These are phyloP conservation scores for Blastobotrys apis DNA, from an alignment of 1,139 yeast species.

Conservation along the genomic window DNA sequence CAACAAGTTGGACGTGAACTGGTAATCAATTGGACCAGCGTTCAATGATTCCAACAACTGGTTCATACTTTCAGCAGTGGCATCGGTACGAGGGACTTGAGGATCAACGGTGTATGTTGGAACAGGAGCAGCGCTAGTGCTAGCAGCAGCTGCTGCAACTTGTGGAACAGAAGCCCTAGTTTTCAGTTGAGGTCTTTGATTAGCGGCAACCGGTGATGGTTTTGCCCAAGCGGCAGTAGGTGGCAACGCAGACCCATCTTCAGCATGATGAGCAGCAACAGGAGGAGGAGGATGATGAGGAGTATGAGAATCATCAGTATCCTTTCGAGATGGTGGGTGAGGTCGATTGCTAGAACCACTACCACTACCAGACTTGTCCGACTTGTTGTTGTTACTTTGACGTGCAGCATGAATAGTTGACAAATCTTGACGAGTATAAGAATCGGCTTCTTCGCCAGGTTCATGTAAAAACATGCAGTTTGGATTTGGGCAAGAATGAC, in stretches of 20 bases:
- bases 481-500: conserved; percentile 96
- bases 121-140: background rate
- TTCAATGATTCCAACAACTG: conserved; percentile 34
- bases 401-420: conserved; percentile 57
- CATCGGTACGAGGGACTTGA: conserved; percentile 16
- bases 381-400: conserved; percentile 22
- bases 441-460: conserved; percentile 99
- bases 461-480: conserved; percentile 98
- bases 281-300: no score
- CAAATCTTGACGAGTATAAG: conserved; percentile 88
- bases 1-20: conserved; percentile 36
- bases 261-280: conserved; percentile 11
- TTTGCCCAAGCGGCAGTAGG: conserved; percentile 41
- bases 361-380: conserved; percentile 17
- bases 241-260: conserved; percentile 32
- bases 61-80: conserved; percentile 32
- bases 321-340: conserved; percentile 12
- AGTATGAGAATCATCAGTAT: conserved; percentile 33
- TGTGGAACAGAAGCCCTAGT: conserved; percentile 31
- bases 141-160: conserved; percentile 14
- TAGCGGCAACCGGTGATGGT: conserved; percentile 25
- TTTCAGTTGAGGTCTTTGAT: conserved; percentile 32
- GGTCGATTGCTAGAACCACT: conserved; percentile 13
- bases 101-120: conserved; percentile 11
- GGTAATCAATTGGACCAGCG: conserved; percentile 31